Evolutionary conservation across 1,284 basidiomycete species (phyloP).

Genomic region (Coniferiporia weirii): DNA sequence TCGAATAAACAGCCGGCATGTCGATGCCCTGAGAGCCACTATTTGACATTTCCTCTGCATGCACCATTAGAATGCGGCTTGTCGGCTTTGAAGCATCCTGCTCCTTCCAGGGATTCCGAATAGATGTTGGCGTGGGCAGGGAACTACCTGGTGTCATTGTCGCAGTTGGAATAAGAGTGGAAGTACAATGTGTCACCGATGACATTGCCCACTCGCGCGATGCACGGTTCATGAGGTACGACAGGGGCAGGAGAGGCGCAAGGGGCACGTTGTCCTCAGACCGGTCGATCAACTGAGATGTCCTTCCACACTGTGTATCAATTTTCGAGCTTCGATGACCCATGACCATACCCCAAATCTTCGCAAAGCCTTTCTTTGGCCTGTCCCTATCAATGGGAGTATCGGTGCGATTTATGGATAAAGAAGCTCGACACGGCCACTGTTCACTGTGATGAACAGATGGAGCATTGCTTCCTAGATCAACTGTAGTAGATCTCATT

Average conservation of each 20-base stretch:
- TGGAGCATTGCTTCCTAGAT: conserved; percentile 34
- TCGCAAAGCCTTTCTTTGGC: conserved; percentile 77
- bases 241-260: conserved; percentile 79
- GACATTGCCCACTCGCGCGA: conserved; percentile 23
- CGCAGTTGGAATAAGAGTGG: conserved; percentile 30
- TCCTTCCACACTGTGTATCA: conserved; percentile 28
- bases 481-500: conserved; percentile 37
- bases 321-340: conserved; percentile 37
- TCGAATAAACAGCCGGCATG: not conserved
- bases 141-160: not conserved
- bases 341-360: conserved; percentile 78
- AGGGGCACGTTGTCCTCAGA: conserved; percentile 67
- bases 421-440: conserved; percentile 23
- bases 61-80: conserved; percentile 4
- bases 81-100: not conserved
- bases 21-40: not conserved
- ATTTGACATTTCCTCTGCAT: conserved; percentile 12
- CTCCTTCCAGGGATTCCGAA: conserved; percentile 15
- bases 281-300: conserved; percentile 38
- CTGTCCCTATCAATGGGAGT: conserved; percentile 34
- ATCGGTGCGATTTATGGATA: conserved; percentile 43
- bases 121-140: conserved; percentile 17
- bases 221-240: conserved; percentile 74
- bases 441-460: conserved; percentile 47
- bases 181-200: conserved; percentile 51